Conservation (phyloP, 1,284 basidiomycete genomes). For the Kalmanozyma brasiliensis region DNA sequence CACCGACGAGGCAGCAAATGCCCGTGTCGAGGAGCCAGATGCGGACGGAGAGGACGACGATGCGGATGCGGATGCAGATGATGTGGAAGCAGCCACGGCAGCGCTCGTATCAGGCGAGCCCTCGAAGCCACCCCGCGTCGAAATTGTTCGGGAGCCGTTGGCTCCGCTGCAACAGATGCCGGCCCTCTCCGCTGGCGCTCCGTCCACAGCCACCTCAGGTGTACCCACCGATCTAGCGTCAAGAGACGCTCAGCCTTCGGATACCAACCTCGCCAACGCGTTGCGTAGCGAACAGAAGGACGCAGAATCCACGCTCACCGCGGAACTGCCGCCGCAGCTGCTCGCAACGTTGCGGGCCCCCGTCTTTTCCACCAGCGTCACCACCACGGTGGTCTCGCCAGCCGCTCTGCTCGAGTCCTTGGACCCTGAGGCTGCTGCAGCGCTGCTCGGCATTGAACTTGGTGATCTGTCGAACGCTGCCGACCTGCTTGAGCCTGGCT, state of each 20-base stretch:
- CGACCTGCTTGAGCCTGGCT: slow-evolving; percentile 45
- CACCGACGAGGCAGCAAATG: slow-evolving; percentile 52
- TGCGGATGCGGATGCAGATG: slow-evolving; percentile 49
- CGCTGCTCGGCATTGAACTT: slow-evolving; percentile 53
- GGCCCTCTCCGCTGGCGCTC: slow-evolving; percentile 14
- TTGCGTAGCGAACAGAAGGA: slow-evolving; percentile 33
- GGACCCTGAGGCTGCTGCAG: slow-evolving; percentile 55
- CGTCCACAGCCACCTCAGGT: background rate
- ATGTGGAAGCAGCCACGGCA: slow-evolving; percentile 47
- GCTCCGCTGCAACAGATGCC: slow-evolving; percentile 45
- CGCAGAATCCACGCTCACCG: slow-evolving; percentile 55
- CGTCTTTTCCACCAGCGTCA: slow-evolving; percentile 60
- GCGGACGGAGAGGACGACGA: slow-evolving; percentile 51
- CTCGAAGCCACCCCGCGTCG: slow-evolving; percentile 36
- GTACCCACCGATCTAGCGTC: slow-evolving; percentile 1
- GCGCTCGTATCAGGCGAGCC: slow-evolving; percentile 45
- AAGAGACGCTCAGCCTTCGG: slow-evolving; percentile 1
- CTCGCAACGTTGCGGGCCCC: slow-evolving; percentile 62
- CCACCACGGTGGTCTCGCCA: slow-evolving; percentile 57
- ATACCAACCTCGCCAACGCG: slow-evolving; percentile 12
- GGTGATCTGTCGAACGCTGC: slow-evolving; percentile 39
- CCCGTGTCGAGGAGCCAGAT: slow-evolving; percentile 40
- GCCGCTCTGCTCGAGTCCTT: slow-evolving; percentile 53
- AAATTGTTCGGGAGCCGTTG: slow-evolving; percentile 47
- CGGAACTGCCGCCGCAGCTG: slow-evolving; percentile 57